These are phyloP conservation scores for Pyrenochaeta sp. DNA, from an alignment of 2,329 filamentous ascomycete genomes.

Conservation along the genomic window DNA sequence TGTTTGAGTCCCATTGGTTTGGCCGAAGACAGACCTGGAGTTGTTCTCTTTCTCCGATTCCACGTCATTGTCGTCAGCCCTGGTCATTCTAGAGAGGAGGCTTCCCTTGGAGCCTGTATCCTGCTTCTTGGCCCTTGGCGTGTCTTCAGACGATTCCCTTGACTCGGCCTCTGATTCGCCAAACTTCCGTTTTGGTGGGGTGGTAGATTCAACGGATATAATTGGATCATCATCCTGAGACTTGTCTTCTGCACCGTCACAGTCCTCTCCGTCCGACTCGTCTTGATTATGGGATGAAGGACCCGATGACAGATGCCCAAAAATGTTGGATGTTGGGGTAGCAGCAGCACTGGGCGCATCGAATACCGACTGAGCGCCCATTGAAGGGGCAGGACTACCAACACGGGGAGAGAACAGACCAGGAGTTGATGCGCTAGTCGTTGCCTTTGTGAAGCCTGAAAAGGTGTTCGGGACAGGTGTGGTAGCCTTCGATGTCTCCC, in stretches of 20 bases:
- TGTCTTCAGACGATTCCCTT: slow-evolving; percentile 32
- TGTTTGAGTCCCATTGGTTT: slow-evolving; percentile 35
- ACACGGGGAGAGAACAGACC: slow-evolving; percentile 32
- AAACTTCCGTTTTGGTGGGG: slow-evolving; percentile 32
- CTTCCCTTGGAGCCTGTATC: slow-evolving; percentile 20
- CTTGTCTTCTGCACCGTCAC: slow-evolving; percentile 10
- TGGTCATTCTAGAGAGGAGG: slow-evolving; percentile 40
- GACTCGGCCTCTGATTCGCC: slow-evolving; percentile 33
- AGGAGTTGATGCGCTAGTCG: slow-evolving; percentile 31
- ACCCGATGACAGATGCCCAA: slow-evolving; percentile 44
- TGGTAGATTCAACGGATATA: slow-evolving; percentile 23
- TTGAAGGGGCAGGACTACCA: slow-evolving; percentile 41
- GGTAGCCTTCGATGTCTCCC: slow-evolving; percentile 11
- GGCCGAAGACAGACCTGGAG: slow-evolving; percentile 20
- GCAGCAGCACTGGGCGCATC: slow-evolving; percentile 30
- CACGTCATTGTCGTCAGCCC: slow-evolving; percentile 22
- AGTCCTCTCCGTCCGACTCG: slow-evolving; percentile 35
- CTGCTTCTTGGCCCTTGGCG: slow-evolving; percentile 28
- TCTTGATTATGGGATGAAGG: slow-evolving; percentile 41
- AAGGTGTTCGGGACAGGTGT: slow-evolving; percentile 22
- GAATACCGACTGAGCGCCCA: slow-evolving; percentile 42
- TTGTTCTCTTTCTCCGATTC: slow-evolving; percentile 33
- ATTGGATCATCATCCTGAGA: slow-evolving; percentile 13
- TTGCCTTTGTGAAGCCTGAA: slow-evolving; percentile 24
- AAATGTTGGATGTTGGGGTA: slow-evolving; percentile 38